Percentiles rank a stretch among this genome's conserved stretches.
Conservation (phyloP, 1,284 basidiomycete species). For the Ceratobasidium sp. region DNA sequence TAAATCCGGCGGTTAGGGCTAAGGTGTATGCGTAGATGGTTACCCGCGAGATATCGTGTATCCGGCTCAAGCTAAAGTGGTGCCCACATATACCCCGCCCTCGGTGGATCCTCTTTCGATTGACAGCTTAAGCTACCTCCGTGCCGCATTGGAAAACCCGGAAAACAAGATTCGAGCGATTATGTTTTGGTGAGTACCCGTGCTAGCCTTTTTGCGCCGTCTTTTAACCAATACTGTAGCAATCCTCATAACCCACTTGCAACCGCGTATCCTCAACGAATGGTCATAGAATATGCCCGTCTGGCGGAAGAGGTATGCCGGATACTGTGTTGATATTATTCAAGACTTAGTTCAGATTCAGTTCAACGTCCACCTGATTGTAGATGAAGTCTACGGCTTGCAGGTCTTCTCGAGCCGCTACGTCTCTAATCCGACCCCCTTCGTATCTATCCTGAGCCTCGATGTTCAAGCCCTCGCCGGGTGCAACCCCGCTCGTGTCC, state of each 20-base stretch:
- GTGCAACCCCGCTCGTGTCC: slow-evolving; percentile 36
- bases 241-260: slow-evolving; percentile 47
- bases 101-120: slow-evolving; percentile 19
- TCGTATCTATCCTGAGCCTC: slow-evolving; percentile 36
- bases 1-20: neutral
- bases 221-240: neutral
- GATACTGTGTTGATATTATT: neutral
- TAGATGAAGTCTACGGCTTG: slow-evolving; percentile 45
- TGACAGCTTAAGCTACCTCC: slow-evolving; percentile 6
- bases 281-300: slow-evolving; percentile 21
- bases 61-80: slow-evolving; percentile 32
- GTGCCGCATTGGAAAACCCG: slow-evolving; percentile 9
- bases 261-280: slow-evolving; percentile 26
- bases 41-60: slow-evolving; percentile 17
- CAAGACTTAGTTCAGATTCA: neutral
- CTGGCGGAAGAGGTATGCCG: slow-evolving; percentile 32
- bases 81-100: slow-evolving; percentile 14
- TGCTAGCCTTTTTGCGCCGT: too few relatives aligned
- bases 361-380: slow-evolving; percentile 44
- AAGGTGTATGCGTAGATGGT: neutral
- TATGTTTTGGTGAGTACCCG: slow-evolving; percentile 20
- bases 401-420: slow-evolving; percentile 42
- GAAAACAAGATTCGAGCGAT: slow-evolving; percentile 24
- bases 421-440: slow-evolving; percentile 40
- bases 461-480: slow-evolving; percentile 1